Percentiles rank a stretch among this genome's conserved stretches.
These are phyloP conservation scores for Fusarium sp. DNA, from an alignment of 2,329 filamentous ascomycete genomes.

Conservation along the genomic window DNA sequence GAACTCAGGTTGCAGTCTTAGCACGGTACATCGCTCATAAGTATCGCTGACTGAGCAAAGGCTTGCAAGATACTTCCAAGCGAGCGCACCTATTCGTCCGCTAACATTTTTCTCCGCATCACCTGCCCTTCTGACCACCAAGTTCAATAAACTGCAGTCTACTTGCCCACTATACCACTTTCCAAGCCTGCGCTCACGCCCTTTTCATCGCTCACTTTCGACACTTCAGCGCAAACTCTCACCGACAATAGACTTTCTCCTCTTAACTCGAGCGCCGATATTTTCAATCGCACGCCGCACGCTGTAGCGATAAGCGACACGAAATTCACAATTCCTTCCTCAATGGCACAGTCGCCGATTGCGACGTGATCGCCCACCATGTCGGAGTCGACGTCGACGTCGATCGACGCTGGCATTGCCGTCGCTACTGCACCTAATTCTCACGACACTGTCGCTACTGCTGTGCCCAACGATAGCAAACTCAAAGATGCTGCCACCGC, in stretches of 20 bases:
- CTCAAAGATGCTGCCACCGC: slow-evolving; percentile 56
- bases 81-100: slow-evolving; percentile 8
- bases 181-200: slow-evolving; percentile 34
- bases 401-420: slow-evolving; percentile 69
- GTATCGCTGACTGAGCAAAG: slow-evolving; percentile 16
- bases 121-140: slow-evolving; percentile 47
- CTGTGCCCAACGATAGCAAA: slow-evolving; percentile 48
- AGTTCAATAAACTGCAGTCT: slow-evolving; percentile 23
- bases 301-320: slow-evolving; percentile 35
- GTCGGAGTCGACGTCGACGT: slow-evolving; percentile 55
- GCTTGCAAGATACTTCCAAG: slow-evolving; percentile 33
- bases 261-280: slow-evolving; percentile 16
- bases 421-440: slow-evolving; percentile 60
- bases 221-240: slow-evolving; percentile 27
- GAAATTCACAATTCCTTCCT: slow-evolving; percentile 41
- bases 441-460: slow-evolving; percentile 47
- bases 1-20: slow-evolving; percentile 26
- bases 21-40: slow-evolving; percentile 14
- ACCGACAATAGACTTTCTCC: neutral
- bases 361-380: slow-evolving; percentile 62
- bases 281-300: slow-evolving; percentile 20
- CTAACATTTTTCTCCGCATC: slow-evolving; percentile 51
- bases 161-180: slow-evolving; percentile 42
- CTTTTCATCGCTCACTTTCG: slow-evolving; percentile 34
- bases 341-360: slow-evolving; percentile 56